phyloP scores from a whole-genome alignment of 768 basidiomycete species.

The Dictyophora rubrovolvata region DNA sequence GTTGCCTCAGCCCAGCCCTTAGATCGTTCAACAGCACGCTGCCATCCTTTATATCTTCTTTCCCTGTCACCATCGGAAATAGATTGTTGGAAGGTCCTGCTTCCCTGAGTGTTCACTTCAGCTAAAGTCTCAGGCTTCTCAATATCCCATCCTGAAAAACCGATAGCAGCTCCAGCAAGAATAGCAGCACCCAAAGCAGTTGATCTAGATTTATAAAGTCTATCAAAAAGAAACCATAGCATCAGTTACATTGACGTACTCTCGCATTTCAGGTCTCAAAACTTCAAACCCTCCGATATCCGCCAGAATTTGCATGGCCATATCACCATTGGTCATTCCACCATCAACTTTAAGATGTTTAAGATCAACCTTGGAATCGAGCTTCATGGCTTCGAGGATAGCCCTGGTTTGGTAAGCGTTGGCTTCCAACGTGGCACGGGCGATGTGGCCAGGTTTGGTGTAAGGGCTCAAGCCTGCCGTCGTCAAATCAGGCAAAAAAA shows the following conservation, averaged over 20 bases:
- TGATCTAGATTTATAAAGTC: slow-evolving; percentile 48
- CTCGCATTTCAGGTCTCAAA: slow-evolving; percentile 90
- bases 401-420: slow-evolving; percentile 94
- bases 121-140: slow-evolving; percentile 68
- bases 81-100: slow-evolving; percentile 53
- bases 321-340: slow-evolving; percentile 93
- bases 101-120: slow-evolving; percentile 83
- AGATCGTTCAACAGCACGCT: slow-evolving; percentile 77
- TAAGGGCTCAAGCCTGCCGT: slow-evolving; percentile 66
- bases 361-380: slow-evolving; percentile 73
- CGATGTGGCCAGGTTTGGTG: slow-evolving; percentile 87
- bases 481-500: background rate
- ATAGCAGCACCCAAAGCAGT: slow-evolving; percentile 94
- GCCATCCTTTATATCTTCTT: slow-evolving; percentile 73
- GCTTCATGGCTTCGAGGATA: slow-evolving; percentile 89
- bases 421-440: slow-evolving; percentile 90
- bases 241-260: slow-evolving; percentile 41
- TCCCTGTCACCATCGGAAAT: slow-evolving; percentile 43
- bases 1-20: slow-evolving; percentile 69
- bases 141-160: slow-evolving; percentile 89
- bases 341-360: slow-evolving; percentile 92
- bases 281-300: slow-evolving; percentile 90
- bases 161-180: slow-evolving; percentile 81
- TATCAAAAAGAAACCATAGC: background rate
- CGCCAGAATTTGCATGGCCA: slow-evolving; percentile 78